Evolutionary conservation across 169 alveolate species (phyloP).

Genomic region (Cryptosporidium sp.): DNA sequence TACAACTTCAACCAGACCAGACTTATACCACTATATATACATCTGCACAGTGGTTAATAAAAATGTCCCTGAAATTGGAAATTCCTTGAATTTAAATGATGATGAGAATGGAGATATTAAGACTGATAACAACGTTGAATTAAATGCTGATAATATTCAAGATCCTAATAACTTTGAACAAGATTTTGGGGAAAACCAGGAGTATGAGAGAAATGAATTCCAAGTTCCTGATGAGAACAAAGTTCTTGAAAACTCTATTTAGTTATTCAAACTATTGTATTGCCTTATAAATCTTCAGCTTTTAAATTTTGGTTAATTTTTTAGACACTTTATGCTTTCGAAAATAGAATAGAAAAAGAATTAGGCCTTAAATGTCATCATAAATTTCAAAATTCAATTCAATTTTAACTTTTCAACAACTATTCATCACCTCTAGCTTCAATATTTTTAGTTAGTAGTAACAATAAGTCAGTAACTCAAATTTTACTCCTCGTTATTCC

Average conservation of each 20-base stretch:
- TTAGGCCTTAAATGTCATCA: no score
- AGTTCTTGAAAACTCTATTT: not conserved
- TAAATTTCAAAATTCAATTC: not conserved
- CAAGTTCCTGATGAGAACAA: not conserved
- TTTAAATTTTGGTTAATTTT: not conserved
- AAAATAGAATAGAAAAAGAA: no score
- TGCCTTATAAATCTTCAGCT: not conserved
- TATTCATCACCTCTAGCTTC: not conserved
- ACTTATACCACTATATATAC: conserved; percentile 78
- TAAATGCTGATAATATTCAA: not conserved
- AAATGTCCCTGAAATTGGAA: not conserved
- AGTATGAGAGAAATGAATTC: not conserved
- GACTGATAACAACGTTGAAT: not conserved
- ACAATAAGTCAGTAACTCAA: not conserved
- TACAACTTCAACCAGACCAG: conserved; percentile 44
- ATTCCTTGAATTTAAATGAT: not conserved
- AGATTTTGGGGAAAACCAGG: not conserved
- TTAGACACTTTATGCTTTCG: not conserved
- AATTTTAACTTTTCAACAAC: no score
- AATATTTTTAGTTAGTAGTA: no score
- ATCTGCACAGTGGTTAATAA: conserved; percentile 67
- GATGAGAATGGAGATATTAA: not conserved
- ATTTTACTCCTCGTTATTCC: not conserved
- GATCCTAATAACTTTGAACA: not conserved
- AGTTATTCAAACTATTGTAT: not conserved